Conservation (phyloP, 495 filamentous ascomycete species). For the Endocarpon pusillum region DNA sequence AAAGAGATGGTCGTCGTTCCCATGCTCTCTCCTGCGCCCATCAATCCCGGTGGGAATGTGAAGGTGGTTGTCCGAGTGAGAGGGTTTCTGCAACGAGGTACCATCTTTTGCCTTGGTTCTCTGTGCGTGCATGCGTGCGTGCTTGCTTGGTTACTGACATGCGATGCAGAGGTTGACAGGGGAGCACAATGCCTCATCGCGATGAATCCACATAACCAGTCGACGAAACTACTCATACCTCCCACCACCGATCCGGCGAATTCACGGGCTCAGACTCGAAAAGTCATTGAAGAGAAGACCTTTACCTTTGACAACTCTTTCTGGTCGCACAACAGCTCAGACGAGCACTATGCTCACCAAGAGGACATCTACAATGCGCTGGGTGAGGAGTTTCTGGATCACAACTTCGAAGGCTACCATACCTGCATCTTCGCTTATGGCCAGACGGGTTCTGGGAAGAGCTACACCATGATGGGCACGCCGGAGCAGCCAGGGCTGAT, state of each 20-base stretch:
- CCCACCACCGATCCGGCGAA: constrained; percentile 46
- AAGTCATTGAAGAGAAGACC: constrained; percentile 66
- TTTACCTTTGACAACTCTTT: constrained; percentile 98
- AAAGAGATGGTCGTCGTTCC: constrained; percentile 11
- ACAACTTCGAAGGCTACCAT: constrained; percentile 98
- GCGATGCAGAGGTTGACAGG: constrained; percentile 51
- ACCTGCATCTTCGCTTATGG: constrained; percentile 99
- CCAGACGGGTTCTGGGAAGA: constrained; percentile 94
- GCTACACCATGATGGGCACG: constrained; percentile 99
- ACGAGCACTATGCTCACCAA: constrained; percentile 67
- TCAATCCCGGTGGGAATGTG: constrained; percentile 65
- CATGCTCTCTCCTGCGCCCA: constrained; percentile 13
- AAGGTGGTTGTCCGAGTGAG: constrained; percentile 86
- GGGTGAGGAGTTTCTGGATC: constrained; percentile 93
- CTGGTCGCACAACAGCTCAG: constrained; percentile 68
- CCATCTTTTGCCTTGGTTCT: constrained; percentile 7
- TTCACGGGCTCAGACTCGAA: constrained; percentile 49
- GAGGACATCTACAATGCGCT: constrained; percentile 89
- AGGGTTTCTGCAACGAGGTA: constrained; percentile 80
- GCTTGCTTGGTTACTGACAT: constrained; percentile 3
- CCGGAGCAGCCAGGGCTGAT: constrained; percentile 77
- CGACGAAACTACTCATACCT: constrained; percentile 60
- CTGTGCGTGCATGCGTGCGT: neutral
- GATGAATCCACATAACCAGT: constrained; percentile 76
- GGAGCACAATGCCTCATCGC: constrained; percentile 68